phyloP scores from a whole-genome alignment of 352 stramenopile species.

The Globisporangium okanoganense region DNA sequence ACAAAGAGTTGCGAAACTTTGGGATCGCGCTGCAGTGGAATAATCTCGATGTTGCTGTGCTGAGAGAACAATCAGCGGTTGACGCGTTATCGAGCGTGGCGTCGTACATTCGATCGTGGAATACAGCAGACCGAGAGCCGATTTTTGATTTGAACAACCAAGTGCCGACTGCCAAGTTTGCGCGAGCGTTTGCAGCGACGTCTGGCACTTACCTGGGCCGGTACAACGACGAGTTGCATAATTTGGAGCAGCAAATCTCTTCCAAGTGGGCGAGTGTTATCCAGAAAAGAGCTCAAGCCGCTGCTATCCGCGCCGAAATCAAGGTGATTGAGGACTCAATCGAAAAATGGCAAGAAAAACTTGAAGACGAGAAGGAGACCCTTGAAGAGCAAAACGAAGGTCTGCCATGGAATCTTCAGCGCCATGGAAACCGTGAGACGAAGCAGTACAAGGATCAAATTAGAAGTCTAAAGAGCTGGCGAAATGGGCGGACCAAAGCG shows the following conservation, averaged over 20 bases:
- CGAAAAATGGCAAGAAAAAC: not conserved
- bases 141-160: slow-evolving; percentile 43
- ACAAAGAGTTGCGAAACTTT: slow-evolving; percentile 24
- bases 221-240: slow-evolving; percentile 1
- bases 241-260: not conserved
- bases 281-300: not conserved
- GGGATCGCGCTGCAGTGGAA: slow-evolving; percentile 37
- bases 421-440: not conserved
- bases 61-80: slow-evolving; percentile 25
- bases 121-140: slow-evolving; percentile 3
- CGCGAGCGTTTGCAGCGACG: slow-evolving; percentile 16
- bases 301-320: not conserved
- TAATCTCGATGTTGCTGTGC: slow-evolving; percentile 30
- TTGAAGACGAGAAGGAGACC: slow-evolving; percentile 1
- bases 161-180: slow-evolving; percentile 35
- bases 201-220: not conserved
- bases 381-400: slow-evolving; percentile 3
- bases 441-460: not conserved
- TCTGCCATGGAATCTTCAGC: not conserved
- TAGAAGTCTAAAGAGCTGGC: not conserved
- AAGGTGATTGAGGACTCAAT: not conserved
- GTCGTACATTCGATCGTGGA: slow-evolving; percentile 39
- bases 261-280: not conserved
- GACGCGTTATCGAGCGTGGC: slow-evolving; percentile 28
- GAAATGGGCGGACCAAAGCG: not conserved